Base-by-base conservation (phyloP, 345 rosid species). In the Moricandia arvensis region DNA sequence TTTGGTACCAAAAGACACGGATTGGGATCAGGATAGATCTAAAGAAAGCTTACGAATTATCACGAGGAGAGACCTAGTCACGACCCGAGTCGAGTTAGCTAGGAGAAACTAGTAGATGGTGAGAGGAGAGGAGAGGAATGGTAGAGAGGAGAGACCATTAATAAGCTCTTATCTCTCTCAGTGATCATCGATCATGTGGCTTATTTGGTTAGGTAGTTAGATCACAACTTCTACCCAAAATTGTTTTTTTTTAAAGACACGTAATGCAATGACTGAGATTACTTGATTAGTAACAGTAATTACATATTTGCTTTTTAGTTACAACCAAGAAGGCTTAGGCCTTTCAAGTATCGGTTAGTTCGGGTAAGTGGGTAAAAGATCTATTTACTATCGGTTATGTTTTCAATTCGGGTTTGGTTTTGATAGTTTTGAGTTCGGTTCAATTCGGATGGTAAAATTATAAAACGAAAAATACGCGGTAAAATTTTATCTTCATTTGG, bases 131-230 rank as follows among this genome's bases (percentile, higher is more conserved):
- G n/a, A 17, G 8, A 54, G 30, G 34, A 37, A 45, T 55, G 55
- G 60, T 27, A 51, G 49, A 29, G 31, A 60, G 16, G 27, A 63
- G 76, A 21, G 7, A 66, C 4, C 58, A 59, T 61, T 68, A 53
- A 51, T 47, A 68, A 17, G 21, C 26, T 51, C 58, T 51, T n/a
- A n/a, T n/a, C n/a, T 49, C 37, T 70, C 70, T 47, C 53, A 7
- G 4, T 24, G 54, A 76, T 54, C 71, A 74, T 59, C 60, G 30
- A 13, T 43, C 51, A 43, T 53, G 59, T 83, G 89, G 82, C 76
- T 15, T 43, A 69, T 75, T n/a, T 41, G 47, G 47, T 13, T 30
- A 4, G 89, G 83, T 79, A 59, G 91, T 80, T 85, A 80, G 87
- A 63, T 72, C 79, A 75, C 70, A 68, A 43, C 67, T 65, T 57